Evolutionary conservation across 208 protist species (phyloP), one percentile per base, ranked within the genome.

Genomic region (Zelonia costaricensis): DNA sequence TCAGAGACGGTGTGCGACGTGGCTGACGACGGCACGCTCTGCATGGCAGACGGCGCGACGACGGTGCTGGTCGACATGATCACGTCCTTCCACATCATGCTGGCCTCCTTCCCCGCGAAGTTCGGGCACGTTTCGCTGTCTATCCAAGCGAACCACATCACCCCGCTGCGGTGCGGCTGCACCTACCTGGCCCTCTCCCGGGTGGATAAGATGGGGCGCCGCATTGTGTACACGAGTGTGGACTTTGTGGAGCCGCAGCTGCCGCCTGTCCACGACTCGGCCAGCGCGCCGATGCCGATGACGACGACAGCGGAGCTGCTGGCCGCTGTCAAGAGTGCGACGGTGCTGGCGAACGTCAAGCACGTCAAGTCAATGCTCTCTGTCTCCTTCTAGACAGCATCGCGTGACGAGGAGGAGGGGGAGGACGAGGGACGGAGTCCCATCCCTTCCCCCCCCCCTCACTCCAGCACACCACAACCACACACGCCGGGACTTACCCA

Each of bases 21-120:
- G 7, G 20, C 25, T 7, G 10, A 31, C 12, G 54, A 23, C 10
- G 27, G 9, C 15, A 27, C 8, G 15, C 39, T 6, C 12, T 60
- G 2, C 62, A 72, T 69, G 49, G 27, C 38, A 9, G 48, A 61
- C 4, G 44, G 64, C 30, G 62, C 63, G 12, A 27, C 25, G 3
- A 59, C 55, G 25, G 27, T 45, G 22, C 30, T 78, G 30, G 58
- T 73, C 47, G 80, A 88, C 65, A 80, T 70, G 33, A 69, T 69
- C 8, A 87, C 82, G 4, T 86, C 77, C 8, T 65, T 87, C 36
- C 82, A 89, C 62, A 73, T 88, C 13, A 76, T 82, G 36, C 49
- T 80, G 36, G 69, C 72, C 2, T 27, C 49, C 20, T 46, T 74
- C 40, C 72, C 76, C 12, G 13, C 62, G 18, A 49, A 13, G 22